A percentile compares a stretch with the other conserved stretches of the same genome.
These are phyloP conservation scores for Xerocomus nothofagi DNA, from an alignment of 1,284 basidiomycete species.

Conservation along the genomic window DNA sequence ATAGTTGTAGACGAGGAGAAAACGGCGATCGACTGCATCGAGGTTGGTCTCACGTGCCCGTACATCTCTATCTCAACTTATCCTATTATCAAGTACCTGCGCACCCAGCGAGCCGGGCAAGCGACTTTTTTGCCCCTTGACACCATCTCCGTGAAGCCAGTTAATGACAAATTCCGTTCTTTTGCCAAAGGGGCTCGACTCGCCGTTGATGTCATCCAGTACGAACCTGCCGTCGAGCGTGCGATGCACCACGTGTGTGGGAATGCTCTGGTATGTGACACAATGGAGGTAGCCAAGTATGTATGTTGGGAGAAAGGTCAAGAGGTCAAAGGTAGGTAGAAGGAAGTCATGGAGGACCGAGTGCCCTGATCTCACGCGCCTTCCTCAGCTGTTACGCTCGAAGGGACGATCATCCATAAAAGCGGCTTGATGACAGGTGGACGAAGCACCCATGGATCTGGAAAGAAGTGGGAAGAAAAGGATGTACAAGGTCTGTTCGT, in stretches of 20 bases:
- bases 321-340: conserved; percentile 85
- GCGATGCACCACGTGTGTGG: conserved; percentile 98
- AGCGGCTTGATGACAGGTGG: conserved; percentile 98
- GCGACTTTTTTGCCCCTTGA: conserved; percentile 98
- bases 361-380: not conserved
- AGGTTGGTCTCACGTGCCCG: conserved; percentile 48
- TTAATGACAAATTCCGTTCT: conserved; percentile 93
- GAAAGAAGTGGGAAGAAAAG: conserved; percentile 91
- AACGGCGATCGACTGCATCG: conserved; percentile 96
- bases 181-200: conserved; percentile 90
- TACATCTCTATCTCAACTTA: conserved; percentile 1
- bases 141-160: conserved; percentile 90
- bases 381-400: conserved; percentile 87
- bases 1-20: conserved; percentile 96
- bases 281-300: conserved; percentile 87
- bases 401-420: conserved; percentile 97
- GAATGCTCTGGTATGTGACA: conserved; percentile 93
- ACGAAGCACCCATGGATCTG: conserved; percentile 65
- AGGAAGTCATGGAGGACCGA: not conserved
- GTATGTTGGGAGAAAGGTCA: conserved; percentile 93
- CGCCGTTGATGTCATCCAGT: conserved; percentile 93
- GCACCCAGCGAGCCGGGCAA: conserved; percentile 91
- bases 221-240: conserved; percentile 82
- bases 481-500: conserved; percentile 74
- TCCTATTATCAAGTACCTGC: conserved; percentile 70